These are phyloP conservation scores for Cadophora malorum DNA, from an alignment of 2,329 filamentous ascomycete genomes.

Conservation along the genomic window DNA sequence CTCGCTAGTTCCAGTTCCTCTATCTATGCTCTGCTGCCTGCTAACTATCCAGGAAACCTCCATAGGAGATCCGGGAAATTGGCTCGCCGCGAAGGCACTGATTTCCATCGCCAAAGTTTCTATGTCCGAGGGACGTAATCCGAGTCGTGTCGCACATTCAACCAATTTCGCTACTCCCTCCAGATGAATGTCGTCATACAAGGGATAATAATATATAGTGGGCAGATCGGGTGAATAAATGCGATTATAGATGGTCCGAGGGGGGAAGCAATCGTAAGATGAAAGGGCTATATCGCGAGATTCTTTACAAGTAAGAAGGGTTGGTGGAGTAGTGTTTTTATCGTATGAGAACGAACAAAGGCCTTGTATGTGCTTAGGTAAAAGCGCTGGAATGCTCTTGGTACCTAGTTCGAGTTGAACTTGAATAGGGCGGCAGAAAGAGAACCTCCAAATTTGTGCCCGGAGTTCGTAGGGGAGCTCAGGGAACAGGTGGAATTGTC, in stretches of 20 bases:
- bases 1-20: too few species aligned
- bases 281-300: neutral
- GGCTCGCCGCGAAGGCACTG: too few species aligned
- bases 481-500: neutral
- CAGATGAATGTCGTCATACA: too few species aligned
- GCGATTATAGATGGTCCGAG: neutral
- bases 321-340: neutral
- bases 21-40: too few species aligned
- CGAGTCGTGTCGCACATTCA: too few species aligned
- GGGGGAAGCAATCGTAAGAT: neutral
- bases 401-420: neutral
- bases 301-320: neutral
- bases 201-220: too few species aligned
- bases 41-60: too few species aligned
- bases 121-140: too few species aligned
- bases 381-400: neutral
- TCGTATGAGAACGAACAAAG: neutral
- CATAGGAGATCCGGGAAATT: too few species aligned
- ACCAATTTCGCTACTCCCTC: too few species aligned
- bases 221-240: neutral
- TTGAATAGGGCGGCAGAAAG: neutral
- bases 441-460: neutral
- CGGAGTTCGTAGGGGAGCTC: neutral
- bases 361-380: neutral
- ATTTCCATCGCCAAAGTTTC: too few species aligned